These are phyloP conservation scores for Rostrohypoxylon terebratum DNA, from an alignment of 495 filamentous ascomycete species.

Conservation along the genomic window DNA sequence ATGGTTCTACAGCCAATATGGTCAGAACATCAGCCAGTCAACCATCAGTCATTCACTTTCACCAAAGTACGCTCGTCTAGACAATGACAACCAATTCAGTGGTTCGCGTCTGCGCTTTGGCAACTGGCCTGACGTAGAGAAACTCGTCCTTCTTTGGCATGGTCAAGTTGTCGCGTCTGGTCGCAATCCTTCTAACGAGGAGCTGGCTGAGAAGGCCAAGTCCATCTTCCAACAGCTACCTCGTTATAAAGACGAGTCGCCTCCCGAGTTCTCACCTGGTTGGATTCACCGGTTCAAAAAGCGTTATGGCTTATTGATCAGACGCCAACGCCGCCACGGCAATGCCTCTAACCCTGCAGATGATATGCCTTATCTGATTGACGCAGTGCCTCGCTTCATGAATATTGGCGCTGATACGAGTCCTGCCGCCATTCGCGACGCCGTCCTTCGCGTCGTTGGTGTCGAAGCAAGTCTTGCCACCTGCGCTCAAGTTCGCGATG, in stretches of 20 bases:
- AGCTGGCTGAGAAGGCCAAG: constrained; percentile 65
- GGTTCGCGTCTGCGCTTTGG: constrained; percentile 65
- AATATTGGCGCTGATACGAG: constrained; percentile 59
- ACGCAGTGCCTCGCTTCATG: constrained; percentile 62
- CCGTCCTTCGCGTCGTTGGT: constrained; percentile 59
- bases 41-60: constrained; percentile 65
- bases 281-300: constrained; percentile 68
- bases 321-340: constrained; percentile 61
- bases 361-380: constrained; percentile 62
- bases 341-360: constrained; percentile 56
- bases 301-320: constrained; percentile 62
- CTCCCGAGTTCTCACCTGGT: constrained; percentile 65
- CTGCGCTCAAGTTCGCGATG: constrained; percentile 64
- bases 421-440: constrained; percentile 60
- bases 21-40: constrained; percentile 64
- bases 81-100: constrained; percentile 63
- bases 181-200: constrained; percentile 63
- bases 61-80: constrained; percentile 65
- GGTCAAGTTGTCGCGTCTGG: constrained; percentile 57
- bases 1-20: constrained; percentile 63
- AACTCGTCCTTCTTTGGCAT: constrained; percentile 65
- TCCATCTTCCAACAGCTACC: constrained; percentile 60
- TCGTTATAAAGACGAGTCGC: constrained; percentile 62
- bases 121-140: constrained; percentile 67
- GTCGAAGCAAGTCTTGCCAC: constrained; percentile 59